These are phyloP conservation scores for Diaporthe citriasiana DNA, from an alignment of 2,329 filamentous ascomycete species.

Conservation along the genomic window DNA sequence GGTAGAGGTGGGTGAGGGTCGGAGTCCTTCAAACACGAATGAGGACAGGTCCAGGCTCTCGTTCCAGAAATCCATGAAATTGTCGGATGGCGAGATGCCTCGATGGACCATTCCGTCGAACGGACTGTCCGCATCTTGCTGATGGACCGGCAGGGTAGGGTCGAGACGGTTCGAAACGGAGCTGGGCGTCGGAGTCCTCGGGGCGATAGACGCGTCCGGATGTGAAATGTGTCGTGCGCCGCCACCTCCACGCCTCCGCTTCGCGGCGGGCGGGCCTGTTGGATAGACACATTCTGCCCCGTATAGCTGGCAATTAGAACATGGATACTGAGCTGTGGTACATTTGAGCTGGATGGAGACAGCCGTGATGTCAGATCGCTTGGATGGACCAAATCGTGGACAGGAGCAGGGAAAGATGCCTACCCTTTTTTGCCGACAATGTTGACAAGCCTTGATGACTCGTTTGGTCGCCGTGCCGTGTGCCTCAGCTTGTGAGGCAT, in stretches of 20 bases:
- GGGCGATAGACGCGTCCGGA: not conserved
- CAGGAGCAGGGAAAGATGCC: not conserved
- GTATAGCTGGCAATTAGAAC: constrained; percentile 3
- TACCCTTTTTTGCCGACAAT: constrained; percentile 10
- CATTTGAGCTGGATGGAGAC: not conserved
- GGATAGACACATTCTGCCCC: constrained; percentile 6
- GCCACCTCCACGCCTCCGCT: not conserved
- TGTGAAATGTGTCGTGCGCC: not conserved
- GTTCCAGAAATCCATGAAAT: constrained; percentile 20
- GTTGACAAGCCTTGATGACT: constrained; percentile 8
- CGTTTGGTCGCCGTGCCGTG: not conserved
- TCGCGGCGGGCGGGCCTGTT: not conserved
- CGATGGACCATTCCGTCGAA: not conserved
- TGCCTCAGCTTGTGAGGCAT: not conserved
- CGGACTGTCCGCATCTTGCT: not conserved
- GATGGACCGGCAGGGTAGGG: not conserved
- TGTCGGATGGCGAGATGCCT: not conserved
- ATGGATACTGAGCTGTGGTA: constrained; percentile 18
- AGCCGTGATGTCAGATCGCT: not conserved
- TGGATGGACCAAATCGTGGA: not conserved
- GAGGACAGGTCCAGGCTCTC: not conserved
- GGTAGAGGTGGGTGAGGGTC: not conserved
- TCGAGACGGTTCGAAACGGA: not conserved
- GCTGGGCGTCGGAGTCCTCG: not conserved
- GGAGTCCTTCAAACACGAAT: not conserved